Conservation (phyloP, 345 rosid species). For the Iberis pinnata region DNA sequence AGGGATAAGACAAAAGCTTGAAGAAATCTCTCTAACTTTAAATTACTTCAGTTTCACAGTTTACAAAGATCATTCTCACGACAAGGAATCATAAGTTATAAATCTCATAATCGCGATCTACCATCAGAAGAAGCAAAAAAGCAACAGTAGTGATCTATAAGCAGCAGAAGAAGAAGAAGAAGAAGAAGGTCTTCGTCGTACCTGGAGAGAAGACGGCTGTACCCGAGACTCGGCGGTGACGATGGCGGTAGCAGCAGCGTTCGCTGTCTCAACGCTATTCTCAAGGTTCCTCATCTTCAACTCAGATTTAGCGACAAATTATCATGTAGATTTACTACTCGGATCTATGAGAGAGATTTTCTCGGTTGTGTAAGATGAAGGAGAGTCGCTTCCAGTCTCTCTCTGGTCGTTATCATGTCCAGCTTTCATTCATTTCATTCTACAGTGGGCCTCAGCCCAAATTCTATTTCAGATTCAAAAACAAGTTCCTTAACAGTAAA, state of each 20-base stretch:
- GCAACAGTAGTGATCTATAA: slow-evolving; percentile 4
- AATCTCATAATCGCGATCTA: slow-evolving; percentile 12
- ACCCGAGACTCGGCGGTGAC: slow-evolving; percentile 78
- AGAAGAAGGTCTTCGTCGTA: slow-evolving; percentile 14
- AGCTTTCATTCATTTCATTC: slow-evolving; percentile 45
- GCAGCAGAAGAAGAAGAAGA: neutral
- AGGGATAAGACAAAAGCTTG: no score
- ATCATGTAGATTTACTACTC: slow-evolving; percentile 24
- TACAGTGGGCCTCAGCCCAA: no score
- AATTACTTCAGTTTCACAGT: neutral
- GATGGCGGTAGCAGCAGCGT: slow-evolving; percentile 95
- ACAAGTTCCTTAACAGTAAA: no score
- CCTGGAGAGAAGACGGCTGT: slow-evolving; percentile 64
- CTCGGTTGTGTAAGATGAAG: slow-evolving; percentile 8
- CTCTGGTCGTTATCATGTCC: slow-evolving; percentile 50
- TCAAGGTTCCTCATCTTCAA: slow-evolving; percentile 45
- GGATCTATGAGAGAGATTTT: slow-evolving; percentile 31
- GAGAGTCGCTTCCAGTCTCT: slow-evolving; percentile 26
- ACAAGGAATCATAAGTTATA: slow-evolving; percentile 8
- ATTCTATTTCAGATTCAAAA: no score
- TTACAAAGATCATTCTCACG: slow-evolving; percentile 1
- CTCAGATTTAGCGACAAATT: slow-evolving; percentile 21
- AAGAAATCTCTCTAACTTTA: no score
- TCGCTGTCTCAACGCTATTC: slow-evolving; percentile 64
- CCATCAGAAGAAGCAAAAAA: neutral